Conservation (phyloP, 139 green algal genomes). For the Chloropicon primus region DNA sequence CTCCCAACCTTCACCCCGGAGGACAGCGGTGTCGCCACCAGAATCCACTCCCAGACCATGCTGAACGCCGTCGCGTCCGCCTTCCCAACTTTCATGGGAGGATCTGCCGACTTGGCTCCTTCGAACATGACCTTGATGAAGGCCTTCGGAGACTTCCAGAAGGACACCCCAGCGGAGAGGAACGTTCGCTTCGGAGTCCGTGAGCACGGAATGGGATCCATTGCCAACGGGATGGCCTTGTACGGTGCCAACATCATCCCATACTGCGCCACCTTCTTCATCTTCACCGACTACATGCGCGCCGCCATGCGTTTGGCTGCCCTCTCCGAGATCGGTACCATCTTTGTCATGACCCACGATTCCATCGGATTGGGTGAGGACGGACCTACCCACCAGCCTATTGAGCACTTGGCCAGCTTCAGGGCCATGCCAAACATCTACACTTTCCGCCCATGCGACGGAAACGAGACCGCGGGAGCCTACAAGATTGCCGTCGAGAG, state of each 20-base stretch:
- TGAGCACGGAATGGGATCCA: slow-evolving; percentile 97
- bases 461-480: slow-evolving; percentile 85
- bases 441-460: slow-evolving; percentile 82
- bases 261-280: slow-evolving; percentile 99
- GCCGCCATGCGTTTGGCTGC: slow-evolving; percentile 87
- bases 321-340: slow-evolving; percentile 66
- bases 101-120: slow-evolving; percentile 88
- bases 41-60: slow-evolving; percentile 85
- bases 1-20: slow-evolving; percentile 85
- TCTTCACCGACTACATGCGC: slow-evolving; percentile 99
- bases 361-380: slow-evolving; percentile 99
- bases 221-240: slow-evolving; percentile 86
- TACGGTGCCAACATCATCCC: slow-evolving; percentile 81
- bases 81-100: slow-evolving; percentile 87
- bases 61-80: slow-evolving; percentile 82
- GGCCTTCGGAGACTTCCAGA: slow-evolving; percentile 97
- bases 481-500: slow-evolving; percentile 80
- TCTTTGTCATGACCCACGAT: slow-evolving; percentile 99
- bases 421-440: slow-evolving; percentile 97
- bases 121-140: slow-evolving; percentile 99
- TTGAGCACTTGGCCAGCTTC: slow-evolving; percentile 97
- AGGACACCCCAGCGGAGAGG: slow-evolving; percentile 74
- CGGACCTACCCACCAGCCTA: slow-evolving; percentile 88
- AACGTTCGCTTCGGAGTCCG: slow-evolving; percentile 97
- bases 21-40: slow-evolving; percentile 86